These are phyloP conservation scores for Amanita rubescens DNA, from an alignment of 768 basidiomycete genomes.

Conservation along the genomic window DNA sequence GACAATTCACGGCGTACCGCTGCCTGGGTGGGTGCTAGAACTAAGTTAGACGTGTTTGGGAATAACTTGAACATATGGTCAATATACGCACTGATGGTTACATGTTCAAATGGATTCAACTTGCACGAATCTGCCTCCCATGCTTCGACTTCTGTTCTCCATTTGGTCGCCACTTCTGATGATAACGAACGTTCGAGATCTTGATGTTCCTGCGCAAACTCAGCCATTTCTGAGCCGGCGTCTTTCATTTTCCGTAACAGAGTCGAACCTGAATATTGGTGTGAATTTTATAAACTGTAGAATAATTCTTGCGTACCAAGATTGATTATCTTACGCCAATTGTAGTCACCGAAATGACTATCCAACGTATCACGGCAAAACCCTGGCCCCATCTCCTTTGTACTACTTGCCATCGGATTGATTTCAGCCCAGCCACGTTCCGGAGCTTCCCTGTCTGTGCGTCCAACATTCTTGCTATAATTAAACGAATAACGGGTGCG, in stretches of 20 bases:
- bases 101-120: conserved; percentile 18
- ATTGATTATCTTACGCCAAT: conserved; percentile 24
- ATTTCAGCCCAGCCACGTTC: conserved; percentile 25
- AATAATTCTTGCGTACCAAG: conserved; percentile 18
- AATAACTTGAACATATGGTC: too few relatives aligned
- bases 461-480: conserved; percentile 23
- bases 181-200: conserved; percentile 10
- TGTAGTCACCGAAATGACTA: conserved; percentile 27
- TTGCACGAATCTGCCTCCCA: conserved; percentile 18
- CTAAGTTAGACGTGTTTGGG: too few relatives aligned
- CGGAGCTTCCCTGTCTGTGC: conserved; percentile 8
- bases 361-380: conserved; percentile 24
- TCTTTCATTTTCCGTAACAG: neutral
- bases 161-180: conserved; percentile 5
- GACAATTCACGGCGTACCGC: neutral
- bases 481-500: conserved; percentile 15
- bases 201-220: conserved; percentile 5
- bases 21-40: neutral
- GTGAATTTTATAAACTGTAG: too few relatives aligned
- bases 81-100: conserved; percentile 6
- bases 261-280: too few relatives aligned
- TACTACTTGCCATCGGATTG: conserved; percentile 25
- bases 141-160: conserved; percentile 9
- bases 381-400: conserved; percentile 29
- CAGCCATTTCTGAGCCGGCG: conserved; percentile 7